phyloP scores from a whole-genome alignment of 2,329 filamentous ascomycete genomes.

The Paracorniculantispora psalliotae region DNA sequence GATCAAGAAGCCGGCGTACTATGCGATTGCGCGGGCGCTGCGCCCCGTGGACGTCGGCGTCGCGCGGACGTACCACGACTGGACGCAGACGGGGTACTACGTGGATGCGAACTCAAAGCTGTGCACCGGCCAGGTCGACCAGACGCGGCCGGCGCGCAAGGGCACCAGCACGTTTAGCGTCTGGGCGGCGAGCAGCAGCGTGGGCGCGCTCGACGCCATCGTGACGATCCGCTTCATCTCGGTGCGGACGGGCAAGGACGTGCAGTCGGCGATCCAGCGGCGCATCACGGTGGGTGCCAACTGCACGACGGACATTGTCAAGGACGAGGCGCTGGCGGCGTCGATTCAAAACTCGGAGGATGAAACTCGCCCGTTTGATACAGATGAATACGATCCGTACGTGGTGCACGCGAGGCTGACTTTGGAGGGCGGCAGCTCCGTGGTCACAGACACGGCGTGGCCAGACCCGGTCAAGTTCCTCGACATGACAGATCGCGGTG shows the following conservation, averaged over 20 bases:
- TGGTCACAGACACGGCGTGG: conserved; percentile 51
- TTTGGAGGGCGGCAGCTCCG: conserved; percentile 28
- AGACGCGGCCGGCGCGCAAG: conserved; percentile 31
- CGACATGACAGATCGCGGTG: conserved; percentile 39
- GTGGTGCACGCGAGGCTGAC: conserved; percentile 43
- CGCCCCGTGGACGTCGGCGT: conserved; percentile 56
- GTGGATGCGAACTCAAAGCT: conserved; percentile 18
- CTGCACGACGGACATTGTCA: conserved; percentile 33
- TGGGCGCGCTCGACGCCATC: conserved; percentile 21
- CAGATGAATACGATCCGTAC: conserved; percentile 37
- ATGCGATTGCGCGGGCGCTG: conserved; percentile 51
- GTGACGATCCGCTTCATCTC: conserved; percentile 37
- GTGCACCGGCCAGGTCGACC: conserved; percentile 36
- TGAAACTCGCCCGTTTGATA: conserved; percentile 24
- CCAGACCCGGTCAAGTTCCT: conserved; percentile 59
- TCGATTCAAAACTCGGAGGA: conserved; percentile 12
- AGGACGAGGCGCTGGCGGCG: conserved; percentile 16
- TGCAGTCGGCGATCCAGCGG: conserved; percentile 22
- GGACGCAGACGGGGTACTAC: conserved; percentile 28
- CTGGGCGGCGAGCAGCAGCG: conserved; percentile 36
- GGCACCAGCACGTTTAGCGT: conserved; percentile 33
- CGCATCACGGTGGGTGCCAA: conserved; percentile 29
- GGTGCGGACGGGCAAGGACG: conserved; percentile 33
- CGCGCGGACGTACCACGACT: conserved; percentile 36
- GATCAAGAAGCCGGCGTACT: conserved; percentile 57